phyloP scores from a whole-genome alignment of 148 eudicot species.

The Dysphania ambrosioides region DNA sequence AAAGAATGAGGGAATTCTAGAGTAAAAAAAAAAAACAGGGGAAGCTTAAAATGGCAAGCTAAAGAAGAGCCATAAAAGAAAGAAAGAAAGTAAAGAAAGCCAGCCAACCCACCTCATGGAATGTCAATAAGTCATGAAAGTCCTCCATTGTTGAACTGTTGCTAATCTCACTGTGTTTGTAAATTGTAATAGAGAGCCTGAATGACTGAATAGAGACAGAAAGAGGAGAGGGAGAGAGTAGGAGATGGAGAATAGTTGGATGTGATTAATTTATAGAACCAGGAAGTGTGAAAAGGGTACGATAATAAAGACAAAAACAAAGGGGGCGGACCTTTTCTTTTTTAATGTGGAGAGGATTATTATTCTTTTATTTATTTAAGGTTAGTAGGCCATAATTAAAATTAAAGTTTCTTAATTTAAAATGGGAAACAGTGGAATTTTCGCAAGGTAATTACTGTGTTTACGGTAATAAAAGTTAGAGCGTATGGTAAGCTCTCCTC shows the following conservation, averaged over 20 bases:
- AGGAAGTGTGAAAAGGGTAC: slow-evolving; percentile 26
- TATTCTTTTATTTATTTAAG: background rate
- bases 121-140: slow-evolving; percentile 43
- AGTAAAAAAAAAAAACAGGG: background rate
- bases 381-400: slow-evolving; percentile 15
- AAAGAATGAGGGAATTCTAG: background rate
- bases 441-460: background rate
- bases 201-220: slow-evolving; percentile 23
- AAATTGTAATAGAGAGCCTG: slow-evolving; percentile 10
- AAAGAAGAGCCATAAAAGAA: background rate
- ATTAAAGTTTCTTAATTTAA: slow-evolving; percentile 7
- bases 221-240: background rate
- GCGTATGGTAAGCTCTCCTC: slow-evolving; percentile 20
- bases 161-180: background rate
- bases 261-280: slow-evolving; percentile 41
- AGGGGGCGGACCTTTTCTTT: slow-evolving; percentile 20
- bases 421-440: slow-evolving; percentile 8
- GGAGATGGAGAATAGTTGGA: slow-evolving; percentile 23
- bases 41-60: background rate
- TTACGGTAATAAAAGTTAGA: slow-evolving; percentile 9
- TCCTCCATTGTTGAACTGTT: slow-evolving; percentile 42
- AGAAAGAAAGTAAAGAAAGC: slow-evolving; percentile 7
- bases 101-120: slow-evolving; percentile 67
- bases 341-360: background rate
- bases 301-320: slow-evolving; percentile 34